Base-by-base conservation (phyloP, 805 yeast genomes). In the Pichia scutulata region DNA sequence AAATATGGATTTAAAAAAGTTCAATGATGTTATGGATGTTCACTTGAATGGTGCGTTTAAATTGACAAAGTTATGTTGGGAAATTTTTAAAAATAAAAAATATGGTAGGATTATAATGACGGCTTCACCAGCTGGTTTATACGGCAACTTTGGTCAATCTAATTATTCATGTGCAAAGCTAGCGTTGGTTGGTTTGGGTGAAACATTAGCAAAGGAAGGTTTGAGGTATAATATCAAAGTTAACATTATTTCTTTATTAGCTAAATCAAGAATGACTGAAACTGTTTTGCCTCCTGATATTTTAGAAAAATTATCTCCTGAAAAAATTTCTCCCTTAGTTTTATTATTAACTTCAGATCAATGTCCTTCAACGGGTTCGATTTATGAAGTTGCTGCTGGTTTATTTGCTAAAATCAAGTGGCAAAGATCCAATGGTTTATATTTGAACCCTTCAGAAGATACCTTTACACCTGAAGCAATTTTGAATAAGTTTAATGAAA, bases 221-320 rank as follows among this genome's bases (percentile, higher is more conserved):
- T 78, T 67, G 47, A 87, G 77, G 64, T 80, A 86, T 72, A 89
- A 89, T 71, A 92, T 92, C 64, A 72, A 73, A 55, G 88, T 86
- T 44, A 92, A 92, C 66, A 81, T 83, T 36, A 89, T 92, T 71
- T 97, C 96, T 6, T 97, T 98, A 23, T 76, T 92, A 57, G 98
- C 98, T 22, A 86, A 90, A 62, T 87, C 96, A 33, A 82, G 97
- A 74, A 90, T 92, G 97, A 92, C 98, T 23, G 97, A 89, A 71
- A 78, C 82, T 28, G 78, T 92, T 47, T 72, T 92, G 59, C 97
- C 98, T 30, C 86, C 89, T 28, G 89, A 89, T 49, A 71, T 92
- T 52, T 78, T 92, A 69, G 84, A 84, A 63, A 79, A 80, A 62
- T 75, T 92, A 61, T 78, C 82, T 49, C 96, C 98, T 1, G 93